Evolutionary conservation across 352 stramenopile species (phyloP).

Genomic region (Salisapilia sapeloensis): DNA sequence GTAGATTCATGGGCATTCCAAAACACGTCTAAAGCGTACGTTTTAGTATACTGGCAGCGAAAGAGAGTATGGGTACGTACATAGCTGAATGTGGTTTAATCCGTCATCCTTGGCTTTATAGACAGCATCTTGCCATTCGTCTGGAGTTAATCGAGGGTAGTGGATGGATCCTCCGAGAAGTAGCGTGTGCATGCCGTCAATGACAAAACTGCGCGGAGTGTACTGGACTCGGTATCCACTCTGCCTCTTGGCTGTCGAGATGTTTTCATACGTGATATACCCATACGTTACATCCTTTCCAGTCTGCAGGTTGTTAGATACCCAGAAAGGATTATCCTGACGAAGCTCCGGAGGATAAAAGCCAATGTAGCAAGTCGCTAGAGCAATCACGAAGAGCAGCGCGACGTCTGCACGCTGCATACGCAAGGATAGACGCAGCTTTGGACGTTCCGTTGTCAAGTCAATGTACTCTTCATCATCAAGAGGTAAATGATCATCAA

Average conservation of each 20-base stretch:
- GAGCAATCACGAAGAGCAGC: slow-evolving; percentile 19
- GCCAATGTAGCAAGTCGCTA: slow-evolving; percentile 34
- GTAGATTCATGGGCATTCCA: slow-evolving; percentile 54
- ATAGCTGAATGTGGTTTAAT: slow-evolving; percentile 58
- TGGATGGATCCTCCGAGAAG: slow-evolving; percentile 54
- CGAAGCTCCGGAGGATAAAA: slow-evolving; percentile 21
- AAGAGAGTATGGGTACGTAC: slow-evolving; percentile 20
- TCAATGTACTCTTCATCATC: background rate
- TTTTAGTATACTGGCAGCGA: background rate
- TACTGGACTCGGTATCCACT: slow-evolving; percentile 31
- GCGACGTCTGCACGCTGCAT: slow-evolving; percentile 28
- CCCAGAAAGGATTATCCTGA: slow-evolving; percentile 18
- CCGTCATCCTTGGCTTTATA: slow-evolving; percentile 47
- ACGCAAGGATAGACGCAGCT: slow-evolving; percentile 3
- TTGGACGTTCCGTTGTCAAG: background rate
- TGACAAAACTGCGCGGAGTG: slow-evolving; percentile 28
- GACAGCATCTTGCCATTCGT: slow-evolving; percentile 36
- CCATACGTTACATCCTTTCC: slow-evolving; percentile 2
- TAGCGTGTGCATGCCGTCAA: slow-evolving; percentile 34
- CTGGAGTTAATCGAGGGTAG: slow-evolving; percentile 27
- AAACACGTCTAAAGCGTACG: slow-evolving; percentile 28
- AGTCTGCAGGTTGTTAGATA: too few relatives aligned
- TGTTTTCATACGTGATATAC: slow-evolving; percentile 48
- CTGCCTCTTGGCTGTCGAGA: slow-evolving; percentile 14
- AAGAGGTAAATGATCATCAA: too few relatives aligned